Conservation (phyloP, 148 eudicot genomes). For the Beta vulgaris region DNA sequence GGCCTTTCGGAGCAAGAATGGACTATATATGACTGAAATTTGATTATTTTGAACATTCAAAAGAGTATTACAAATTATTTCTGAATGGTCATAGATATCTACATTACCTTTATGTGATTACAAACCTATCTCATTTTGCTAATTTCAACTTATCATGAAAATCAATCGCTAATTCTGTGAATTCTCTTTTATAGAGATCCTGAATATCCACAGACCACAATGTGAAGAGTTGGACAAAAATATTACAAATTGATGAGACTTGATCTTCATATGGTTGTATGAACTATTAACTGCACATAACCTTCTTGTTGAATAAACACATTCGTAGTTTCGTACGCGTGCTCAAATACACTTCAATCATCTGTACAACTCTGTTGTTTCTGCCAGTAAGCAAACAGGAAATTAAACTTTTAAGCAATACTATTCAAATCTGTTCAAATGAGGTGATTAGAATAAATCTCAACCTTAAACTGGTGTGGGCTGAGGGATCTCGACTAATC, state of each 20-base stretch:
- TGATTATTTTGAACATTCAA: no score
- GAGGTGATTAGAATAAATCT: neutral
- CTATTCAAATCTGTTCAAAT: neutral
- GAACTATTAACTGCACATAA: conserved; percentile 19
- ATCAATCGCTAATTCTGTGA: neutral
- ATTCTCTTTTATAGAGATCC: neutral
- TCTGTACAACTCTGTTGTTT: neutral
- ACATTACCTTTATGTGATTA: conserved; percentile 6
- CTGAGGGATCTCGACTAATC: conserved; percentile 72
- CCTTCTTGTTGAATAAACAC: neutral
- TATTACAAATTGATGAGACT: neutral
- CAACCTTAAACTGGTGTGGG: conserved; percentile 42
- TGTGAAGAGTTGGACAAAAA: neutral
- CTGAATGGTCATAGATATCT: neutral
- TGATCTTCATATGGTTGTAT: conserved; percentile 6
- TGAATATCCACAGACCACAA: neutral
- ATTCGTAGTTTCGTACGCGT: neutral
- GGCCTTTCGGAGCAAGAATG: neutral
- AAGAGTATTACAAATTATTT: neutral
- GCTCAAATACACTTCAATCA: neutral
- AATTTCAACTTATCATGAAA: neutral
- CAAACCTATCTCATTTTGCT: conserved; percentile 8
- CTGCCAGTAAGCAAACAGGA: conserved; percentile 22
- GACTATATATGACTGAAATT: neutral
- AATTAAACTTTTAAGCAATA: neutral